Conservation (phyloP, 768 basidiomycete species). For the Lentinula boryana region DNA sequence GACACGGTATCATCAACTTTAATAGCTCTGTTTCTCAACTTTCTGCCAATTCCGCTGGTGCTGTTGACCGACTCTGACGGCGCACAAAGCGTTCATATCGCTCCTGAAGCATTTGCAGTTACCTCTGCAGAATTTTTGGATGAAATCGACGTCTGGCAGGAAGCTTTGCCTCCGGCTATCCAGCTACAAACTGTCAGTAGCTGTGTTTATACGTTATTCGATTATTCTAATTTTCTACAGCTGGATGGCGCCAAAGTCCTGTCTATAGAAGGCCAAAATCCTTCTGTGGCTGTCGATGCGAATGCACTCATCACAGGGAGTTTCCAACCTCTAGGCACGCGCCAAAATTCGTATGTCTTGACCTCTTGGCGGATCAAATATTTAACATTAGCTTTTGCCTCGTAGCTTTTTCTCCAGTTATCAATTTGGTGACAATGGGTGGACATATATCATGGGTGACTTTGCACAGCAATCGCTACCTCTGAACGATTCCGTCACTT, state of each 20-base stretch:
- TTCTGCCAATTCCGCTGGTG: constrained; percentile 25
- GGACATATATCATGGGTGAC: constrained; percentile 17
- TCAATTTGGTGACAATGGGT: constrained; percentile 8
- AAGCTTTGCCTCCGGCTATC: constrained; percentile 14
- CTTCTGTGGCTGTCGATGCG: constrained; percentile 24
- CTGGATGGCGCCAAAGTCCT: constrained; percentile 30
- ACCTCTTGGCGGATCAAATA: constrained; percentile 20
- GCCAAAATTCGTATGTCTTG: constrained; percentile 26
- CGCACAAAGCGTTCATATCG: constrained; percentile 27
- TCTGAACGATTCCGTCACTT: constrained; percentile 22
- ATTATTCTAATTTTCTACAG: constrained; percentile 9
- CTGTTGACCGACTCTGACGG: constrained; percentile 23
- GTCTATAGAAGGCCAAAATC: constrained; percentile 25
- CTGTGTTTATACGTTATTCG: neutral
- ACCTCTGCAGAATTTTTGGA: constrained; percentile 23
- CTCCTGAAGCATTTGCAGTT: constrained; percentile 24
- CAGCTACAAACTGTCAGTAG: constrained; percentile 32
- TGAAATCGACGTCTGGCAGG: constrained; percentile 26
- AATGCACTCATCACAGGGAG: constrained; percentile 27
- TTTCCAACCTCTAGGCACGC: constrained; percentile 26
- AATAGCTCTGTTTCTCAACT: constrained; percentile 13
- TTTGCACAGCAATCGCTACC: constrained; percentile 30
- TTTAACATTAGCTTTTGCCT: neutral
- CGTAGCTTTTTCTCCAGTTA: constrained; percentile 10
- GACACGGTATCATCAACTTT: neutral